Conservation (phyloP, 2,329 filamentous ascomycete species). For the Beauveria medogensis region DNA sequence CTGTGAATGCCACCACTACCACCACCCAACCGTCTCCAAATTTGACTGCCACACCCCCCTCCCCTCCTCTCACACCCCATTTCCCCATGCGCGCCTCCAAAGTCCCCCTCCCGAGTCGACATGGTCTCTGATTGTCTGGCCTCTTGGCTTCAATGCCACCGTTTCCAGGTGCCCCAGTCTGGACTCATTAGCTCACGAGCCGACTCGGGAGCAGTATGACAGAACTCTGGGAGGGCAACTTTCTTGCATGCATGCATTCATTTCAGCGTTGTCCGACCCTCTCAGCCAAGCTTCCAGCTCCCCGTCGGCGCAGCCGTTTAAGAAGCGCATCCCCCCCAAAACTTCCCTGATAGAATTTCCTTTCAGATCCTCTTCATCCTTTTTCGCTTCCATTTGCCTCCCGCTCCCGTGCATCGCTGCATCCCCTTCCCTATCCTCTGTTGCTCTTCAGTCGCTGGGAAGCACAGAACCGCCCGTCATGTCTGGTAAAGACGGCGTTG, state of each 20-base stretch:
- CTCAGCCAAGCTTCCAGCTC: constrained; percentile 5
- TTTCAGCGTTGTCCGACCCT: constrained; percentile 7
- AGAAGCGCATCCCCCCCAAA: constrained; percentile 4
- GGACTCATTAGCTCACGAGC: constrained; percentile 7
- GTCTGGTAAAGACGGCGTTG: constrained; percentile 11
- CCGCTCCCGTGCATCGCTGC: not conserved
- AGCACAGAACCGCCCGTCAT: constrained; percentile 1
- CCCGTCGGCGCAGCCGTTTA: constrained; percentile 5
- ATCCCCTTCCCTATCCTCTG: not conserved
- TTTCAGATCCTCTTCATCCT: not conserved
- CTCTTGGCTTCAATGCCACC: constrained; percentile 12
- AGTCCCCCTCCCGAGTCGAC: constrained; percentile 8
- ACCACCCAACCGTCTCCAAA: not conserved
- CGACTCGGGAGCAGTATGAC: constrained; percentile 9
- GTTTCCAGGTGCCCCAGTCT: constrained; percentile 12
- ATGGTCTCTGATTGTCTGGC: constrained; percentile 8
- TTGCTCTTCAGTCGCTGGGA: not conserved
- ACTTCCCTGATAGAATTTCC: not conserved
- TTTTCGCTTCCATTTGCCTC: not conserved
- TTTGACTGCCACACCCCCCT: not conserved
- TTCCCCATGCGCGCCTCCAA: constrained; percentile 2
- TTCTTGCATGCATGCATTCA: not conserved
- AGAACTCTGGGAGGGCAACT: not conserved
- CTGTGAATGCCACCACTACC: not conserved
- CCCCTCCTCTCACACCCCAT: not conserved